These are phyloP conservation scores for Nemania sp. DNA, from an alignment of 2,329 filamentous ascomycete genomes.

Conservation along the genomic window DNA sequence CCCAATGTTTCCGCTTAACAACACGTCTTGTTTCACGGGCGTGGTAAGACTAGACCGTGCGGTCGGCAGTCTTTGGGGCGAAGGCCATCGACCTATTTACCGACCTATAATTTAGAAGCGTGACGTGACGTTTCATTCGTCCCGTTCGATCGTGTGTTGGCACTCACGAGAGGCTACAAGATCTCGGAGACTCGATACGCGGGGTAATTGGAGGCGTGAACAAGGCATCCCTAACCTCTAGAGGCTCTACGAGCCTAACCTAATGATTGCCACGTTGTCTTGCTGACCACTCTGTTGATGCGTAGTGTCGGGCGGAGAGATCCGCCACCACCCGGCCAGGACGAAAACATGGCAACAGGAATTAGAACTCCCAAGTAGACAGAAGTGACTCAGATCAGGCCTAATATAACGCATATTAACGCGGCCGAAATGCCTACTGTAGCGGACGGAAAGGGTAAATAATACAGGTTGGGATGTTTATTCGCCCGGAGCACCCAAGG, in stretches of 20 bases:
- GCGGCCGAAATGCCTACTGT: not conserved
- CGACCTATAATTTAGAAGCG: conserved; percentile 13
- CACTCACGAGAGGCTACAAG: not conserved
- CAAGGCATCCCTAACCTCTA: not conserved
- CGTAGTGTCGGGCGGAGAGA: not conserved
- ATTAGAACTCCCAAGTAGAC: not conserved
- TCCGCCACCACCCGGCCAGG: not conserved
- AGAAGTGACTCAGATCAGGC: not conserved
- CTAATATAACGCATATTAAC: not conserved
- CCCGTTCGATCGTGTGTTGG: conserved; percentile 6
- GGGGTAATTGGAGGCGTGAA: conserved; percentile 22
- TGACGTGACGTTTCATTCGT: not conserved
- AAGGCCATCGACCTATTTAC: not conserved
- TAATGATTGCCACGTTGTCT: not conserved
- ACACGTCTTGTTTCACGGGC: not conserved
- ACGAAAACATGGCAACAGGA: not conserved
- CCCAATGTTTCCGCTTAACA: not conserved
- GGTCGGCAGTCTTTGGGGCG: not conserved
- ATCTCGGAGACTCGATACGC: conserved; percentile 14
- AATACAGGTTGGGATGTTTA: not conserved
- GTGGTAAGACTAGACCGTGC: not conserved
- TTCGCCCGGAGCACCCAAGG: not conserved
- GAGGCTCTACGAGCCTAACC: conserved; percentile 5
- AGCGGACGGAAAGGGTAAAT: not conserved
- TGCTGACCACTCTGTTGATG: not conserved